Base-by-base conservation (phyloP, 805 yeast species). In the Osmozyma mogii region DNA sequence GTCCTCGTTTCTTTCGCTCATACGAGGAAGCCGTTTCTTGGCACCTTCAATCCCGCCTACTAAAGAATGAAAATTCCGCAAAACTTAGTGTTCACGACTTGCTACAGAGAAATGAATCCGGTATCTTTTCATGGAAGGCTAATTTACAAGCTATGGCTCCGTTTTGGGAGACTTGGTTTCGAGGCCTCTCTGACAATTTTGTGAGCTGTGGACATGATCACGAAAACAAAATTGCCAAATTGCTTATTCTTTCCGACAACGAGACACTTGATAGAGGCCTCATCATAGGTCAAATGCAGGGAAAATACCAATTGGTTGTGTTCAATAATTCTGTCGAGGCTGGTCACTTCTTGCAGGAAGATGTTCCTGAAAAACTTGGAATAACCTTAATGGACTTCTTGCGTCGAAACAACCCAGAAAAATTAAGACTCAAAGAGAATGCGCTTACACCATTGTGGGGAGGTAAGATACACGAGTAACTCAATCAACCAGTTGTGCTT, bases 281-380 rank as follows among this genome's bases (percentile, higher is more conserved):
- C 27, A 85, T 88, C 54, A 77, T 92, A 29, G 99, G 96, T 1
- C 98, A 94, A 55, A 92, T 92, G 98, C 97, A 88, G 56, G 99
- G 99, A 2, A 79, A 77, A 50, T 92, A 81, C 53, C 99, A 94
- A 56, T 66, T 92, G 23, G 76, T 84, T 9, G 92, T 87, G 4
- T 79, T 85, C 50, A 56, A 56, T 38, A 80, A 78, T 31, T 65
- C 50, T 21, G 38, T 49, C 5, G 43, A 51, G 13, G 49, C 87
- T 2, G 96, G 97, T 1, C 99, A 92, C 56, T 92, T 88, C 44
- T 61, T 94, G n/a, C 98, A 92, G 27, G 98, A 92, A 50, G 99
- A 92, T 52, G 67, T 71, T 5, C 92, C 96, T 0, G 55, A 49
- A 3, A 80, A 79, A 43, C 67, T 83, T 0, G 80, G 88, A 0